Evolutionary conservation across 495 filamentous ascomycete species (phyloP), one percentile per base, ranked within the genome.

Genomic region (Monascus purpureus): DNA sequence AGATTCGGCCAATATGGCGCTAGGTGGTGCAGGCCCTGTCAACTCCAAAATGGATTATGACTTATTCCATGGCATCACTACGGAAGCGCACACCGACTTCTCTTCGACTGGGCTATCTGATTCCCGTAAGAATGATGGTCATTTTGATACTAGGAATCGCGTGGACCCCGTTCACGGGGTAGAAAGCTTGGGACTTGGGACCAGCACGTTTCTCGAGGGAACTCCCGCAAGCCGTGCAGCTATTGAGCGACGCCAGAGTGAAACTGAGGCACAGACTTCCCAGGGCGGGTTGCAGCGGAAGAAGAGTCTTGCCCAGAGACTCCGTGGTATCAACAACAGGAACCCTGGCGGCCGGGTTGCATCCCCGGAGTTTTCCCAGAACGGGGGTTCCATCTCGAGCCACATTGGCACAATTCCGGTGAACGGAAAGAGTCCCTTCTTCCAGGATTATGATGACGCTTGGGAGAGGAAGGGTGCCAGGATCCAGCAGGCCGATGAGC

Each of bases 201-300:
- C 86, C 7, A 93, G 82, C 33, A 99, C 92, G 2, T 96, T 96
- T 63, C 55, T 99, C 14, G 92, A 99, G 41, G 92, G 92, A 16
- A 78, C 92, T 2, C 90, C 87, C 4, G 92, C 92, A 9, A 78
- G 86, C 13, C 75, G 76, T 34, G 63, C 76, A 9, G 88, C 83
- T 13, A 86, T 96, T 38, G 75, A 84, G 45, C 77, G 75, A 22
- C 75, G 74, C 34, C 72, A 83, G 34, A 74, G 66, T 34, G 81
- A 87, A 40, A 58, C 56, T 17, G 68, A 73, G n/a, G 47, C 48
- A 8, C 62, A 43, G 9, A 37, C 51, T 13, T 41, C 46, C 20
- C 61, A 62, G 28, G 76, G 74, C 9, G 86, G 85, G 27, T 56
- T 99, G 13, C 68, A 71, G 38, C 75, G 92, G 22, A 96, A 94